phyloP scores from a whole-genome alignment of 31 red algal genomes.

The Asparagopsis taxiformis region DNA sequence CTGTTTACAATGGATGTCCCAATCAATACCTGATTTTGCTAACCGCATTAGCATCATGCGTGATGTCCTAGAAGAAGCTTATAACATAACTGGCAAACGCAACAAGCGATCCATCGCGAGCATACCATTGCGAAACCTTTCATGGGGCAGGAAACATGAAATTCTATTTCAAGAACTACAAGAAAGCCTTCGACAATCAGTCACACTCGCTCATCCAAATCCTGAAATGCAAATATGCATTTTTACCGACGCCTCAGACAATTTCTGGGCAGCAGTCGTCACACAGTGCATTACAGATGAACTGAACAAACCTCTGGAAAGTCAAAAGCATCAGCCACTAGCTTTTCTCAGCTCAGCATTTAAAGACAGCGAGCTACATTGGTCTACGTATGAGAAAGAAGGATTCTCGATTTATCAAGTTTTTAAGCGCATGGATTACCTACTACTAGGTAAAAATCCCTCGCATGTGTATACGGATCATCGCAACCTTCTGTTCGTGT shows the following conservation, averaged over 20 bases:
- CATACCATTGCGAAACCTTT: background rate
- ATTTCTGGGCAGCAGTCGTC: conserved; percentile 13
- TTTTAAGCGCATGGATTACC: background rate
- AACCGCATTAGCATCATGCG: conserved; percentile 2
- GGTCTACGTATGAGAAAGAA: background rate
- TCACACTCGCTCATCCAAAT: conserved; percentile 16
- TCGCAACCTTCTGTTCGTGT: conserved; percentile 8
- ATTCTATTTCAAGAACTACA: conserved; percentile 8
- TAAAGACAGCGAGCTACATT: background rate
- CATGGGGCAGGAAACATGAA: conserved; percentile 1
- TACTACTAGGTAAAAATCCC: background rate
- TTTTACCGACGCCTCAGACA: conserved; percentile 7
- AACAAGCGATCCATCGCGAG: background rate
- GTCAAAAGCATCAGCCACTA: conserved; percentile 12
- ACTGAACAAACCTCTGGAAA: background rate
- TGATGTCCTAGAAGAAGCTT: conserved; percentile 8
- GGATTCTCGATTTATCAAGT: background rate
- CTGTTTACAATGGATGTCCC: conserved; percentile 9
- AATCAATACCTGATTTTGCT: conserved; percentile 18
- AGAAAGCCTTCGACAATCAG: background rate
- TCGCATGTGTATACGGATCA: background rate
- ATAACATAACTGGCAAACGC: background rate
- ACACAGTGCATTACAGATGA: background rate
- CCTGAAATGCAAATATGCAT: background rate
- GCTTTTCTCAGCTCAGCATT: conserved; percentile 7